Evolutionary conservation across 139 green algal genomes (phyloP).

Genomic region (Trebouxia sp.): DNA sequence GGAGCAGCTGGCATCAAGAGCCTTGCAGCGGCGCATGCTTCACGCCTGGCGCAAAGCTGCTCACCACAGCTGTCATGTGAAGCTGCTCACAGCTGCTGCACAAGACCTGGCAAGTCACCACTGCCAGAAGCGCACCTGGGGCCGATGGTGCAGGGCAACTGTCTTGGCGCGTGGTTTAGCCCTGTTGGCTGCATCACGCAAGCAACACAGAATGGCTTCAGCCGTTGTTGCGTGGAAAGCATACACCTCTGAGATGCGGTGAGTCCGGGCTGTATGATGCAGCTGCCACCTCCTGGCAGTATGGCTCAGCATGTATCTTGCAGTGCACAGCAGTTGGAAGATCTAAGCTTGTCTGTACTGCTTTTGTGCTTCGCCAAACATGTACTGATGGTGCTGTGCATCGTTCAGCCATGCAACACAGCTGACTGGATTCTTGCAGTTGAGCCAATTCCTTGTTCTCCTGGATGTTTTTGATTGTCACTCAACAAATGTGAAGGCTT

Average conservation of each 20-base stretch:
- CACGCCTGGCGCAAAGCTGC: background rate
- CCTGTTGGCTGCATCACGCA: background rate
- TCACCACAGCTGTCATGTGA: background rate
- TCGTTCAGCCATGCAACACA: too few species aligned
- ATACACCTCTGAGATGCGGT: background rate
- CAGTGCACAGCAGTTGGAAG: too few species aligned
- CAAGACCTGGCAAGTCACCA: background rate
- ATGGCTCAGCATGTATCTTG: too few species aligned
- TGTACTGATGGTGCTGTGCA: too few species aligned
- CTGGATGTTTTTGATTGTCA: too few species aligned
- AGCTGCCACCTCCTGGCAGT: too few species aligned
- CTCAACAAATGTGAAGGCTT: too few species aligned
- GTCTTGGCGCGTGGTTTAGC: background rate
- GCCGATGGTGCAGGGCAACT: background rate
- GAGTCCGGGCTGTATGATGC: background rate
- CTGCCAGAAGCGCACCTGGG: background rate
- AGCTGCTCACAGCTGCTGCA: background rate
- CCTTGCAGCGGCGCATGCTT: slow-evolving; percentile 18
- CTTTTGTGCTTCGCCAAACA: too few species aligned
- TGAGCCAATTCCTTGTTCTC: too few species aligned
- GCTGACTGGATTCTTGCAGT: too few species aligned
- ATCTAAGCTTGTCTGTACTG: too few species aligned
- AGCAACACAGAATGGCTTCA: background rate
- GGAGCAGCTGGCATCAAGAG: background rate
- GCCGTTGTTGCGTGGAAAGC: background rate